phyloP scores from a whole-genome alignment of 2,329 filamentous ascomycete species.

The Ophiostoma quercus region DNA sequence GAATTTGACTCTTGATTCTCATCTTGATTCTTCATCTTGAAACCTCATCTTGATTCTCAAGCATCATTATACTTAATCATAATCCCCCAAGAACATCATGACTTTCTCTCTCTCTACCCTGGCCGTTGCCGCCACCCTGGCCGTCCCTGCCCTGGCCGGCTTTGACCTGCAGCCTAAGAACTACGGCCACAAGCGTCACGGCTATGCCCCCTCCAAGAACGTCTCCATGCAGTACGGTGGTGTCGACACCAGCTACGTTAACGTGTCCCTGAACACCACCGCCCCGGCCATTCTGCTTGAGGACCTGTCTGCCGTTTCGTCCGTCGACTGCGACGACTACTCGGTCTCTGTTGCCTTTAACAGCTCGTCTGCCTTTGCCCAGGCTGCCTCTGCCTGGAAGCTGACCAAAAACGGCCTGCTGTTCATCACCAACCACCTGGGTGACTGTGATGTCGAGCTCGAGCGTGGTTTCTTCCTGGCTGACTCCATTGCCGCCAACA shows the following conservation, averaged over 20 bases:
- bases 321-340: constrained; percentile 32
- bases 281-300: constrained; percentile 34
- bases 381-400: constrained; percentile 30
- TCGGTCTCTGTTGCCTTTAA: constrained; percentile 32
- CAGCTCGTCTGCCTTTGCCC: constrained; percentile 29
- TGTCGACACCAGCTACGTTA: constrained; percentile 23
- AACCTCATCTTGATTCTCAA: background rate
- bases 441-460: constrained; percentile 38
- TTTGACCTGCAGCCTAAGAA: background rate
- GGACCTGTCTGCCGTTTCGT: constrained; percentile 31
- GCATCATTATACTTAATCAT: too few relatives aligned
- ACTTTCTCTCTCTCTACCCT: constrained; percentile 1
- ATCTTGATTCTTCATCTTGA: background rate
- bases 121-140: background rate
- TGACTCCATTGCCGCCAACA: constrained; percentile 31
- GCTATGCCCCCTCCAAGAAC: constrained; percentile 13
- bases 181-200: background rate
- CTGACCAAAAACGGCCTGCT: constrained; percentile 29
- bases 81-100: background rate
- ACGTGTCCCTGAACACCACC: constrained; percentile 31
- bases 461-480: constrained; percentile 40
- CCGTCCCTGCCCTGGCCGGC: background rate
- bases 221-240: constrained; percentile 25
- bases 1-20: background rate
- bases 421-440: constrained; percentile 41